These are phyloP conservation scores for Allium fistulosum DNA, from an alignment of 106 monocot species.

Conservation along the genomic window DNA sequence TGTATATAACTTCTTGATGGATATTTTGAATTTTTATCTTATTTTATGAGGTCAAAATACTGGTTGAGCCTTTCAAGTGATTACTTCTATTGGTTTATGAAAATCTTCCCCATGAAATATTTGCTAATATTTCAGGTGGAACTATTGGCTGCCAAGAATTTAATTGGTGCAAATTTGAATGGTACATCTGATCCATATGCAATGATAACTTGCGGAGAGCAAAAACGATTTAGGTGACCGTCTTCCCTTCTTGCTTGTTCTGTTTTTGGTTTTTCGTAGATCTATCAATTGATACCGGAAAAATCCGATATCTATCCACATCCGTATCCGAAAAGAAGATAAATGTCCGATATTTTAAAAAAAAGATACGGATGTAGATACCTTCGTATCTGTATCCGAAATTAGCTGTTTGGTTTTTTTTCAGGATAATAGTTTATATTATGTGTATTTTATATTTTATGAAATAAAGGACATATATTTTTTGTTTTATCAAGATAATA, in stretches of 20 bases:
- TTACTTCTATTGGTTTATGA: neutral
- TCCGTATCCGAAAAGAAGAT: too few species aligned
- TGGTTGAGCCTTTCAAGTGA: too few species aligned
- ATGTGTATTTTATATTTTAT: too few species aligned
- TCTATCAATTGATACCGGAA: neutral
- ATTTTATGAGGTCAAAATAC: neutral
- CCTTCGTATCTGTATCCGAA: too few species aligned
- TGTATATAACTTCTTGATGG: neutral
- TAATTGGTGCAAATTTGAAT: constrained; percentile 87
- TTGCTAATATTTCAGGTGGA: constrained; percentile 49
- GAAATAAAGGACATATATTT: too few species aligned
- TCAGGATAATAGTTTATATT: too few species aligned
- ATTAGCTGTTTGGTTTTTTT: too few species aligned
- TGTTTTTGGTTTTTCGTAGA: neutral
- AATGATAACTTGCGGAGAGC: constrained; percentile 84
- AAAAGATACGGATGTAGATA: too few species aligned
- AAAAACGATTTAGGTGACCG: constrained; percentile 81
- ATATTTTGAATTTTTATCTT: neutral
- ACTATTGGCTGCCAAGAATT: constrained; percentile 85
- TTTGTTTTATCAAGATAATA: too few species aligned
- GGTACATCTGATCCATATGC: constrained; percentile 97
- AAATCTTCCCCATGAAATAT: too few species aligned
- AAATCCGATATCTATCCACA: too few species aligned
- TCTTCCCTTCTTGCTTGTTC: neutral
- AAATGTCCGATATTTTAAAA: too few species aligned